Conservation (phyloP, 2,329 filamentous ascomycete species). For the Corynespora cassiicola region DNA sequence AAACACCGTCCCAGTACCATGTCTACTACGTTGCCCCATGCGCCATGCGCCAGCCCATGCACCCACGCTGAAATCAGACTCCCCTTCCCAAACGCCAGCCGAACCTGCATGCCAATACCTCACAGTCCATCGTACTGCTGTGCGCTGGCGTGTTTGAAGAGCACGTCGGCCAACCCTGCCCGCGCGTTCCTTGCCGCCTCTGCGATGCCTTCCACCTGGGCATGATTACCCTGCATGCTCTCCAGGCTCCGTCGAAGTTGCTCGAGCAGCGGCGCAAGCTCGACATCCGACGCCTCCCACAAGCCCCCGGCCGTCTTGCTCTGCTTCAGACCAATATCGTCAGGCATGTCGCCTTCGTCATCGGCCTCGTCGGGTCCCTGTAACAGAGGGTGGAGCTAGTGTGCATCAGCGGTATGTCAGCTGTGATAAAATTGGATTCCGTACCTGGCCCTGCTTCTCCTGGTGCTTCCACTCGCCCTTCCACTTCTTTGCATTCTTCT, state of each 20-base stretch:
- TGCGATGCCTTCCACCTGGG: conserved; percentile 43
- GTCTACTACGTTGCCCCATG: conserved; percentile 17
- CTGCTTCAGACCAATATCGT: conserved; percentile 37
- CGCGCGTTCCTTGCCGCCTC: conserved; percentile 35
- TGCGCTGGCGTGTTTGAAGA: conserved; percentile 39
- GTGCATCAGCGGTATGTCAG: conserved; percentile 22
- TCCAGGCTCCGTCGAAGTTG: conserved; percentile 47
- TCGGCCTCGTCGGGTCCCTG: conserved; percentile 19
- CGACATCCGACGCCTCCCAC: conserved; percentile 36
- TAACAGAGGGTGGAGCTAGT: conserved; percentile 44
- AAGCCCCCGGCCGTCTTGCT: conserved; percentile 20
- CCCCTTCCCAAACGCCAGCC: conserved; percentile 21
- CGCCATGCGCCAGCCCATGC: conserved; percentile 26
- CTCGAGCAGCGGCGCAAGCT: conserved; percentile 41
- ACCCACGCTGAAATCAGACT: conserved; percentile 20
- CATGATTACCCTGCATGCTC: conserved; percentile 46
- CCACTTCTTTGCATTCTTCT: conserved; percentile 36
- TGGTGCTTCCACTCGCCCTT: conserved; percentile 37
- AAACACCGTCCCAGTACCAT: conserved; percentile 22
- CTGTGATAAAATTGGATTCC: conserved; percentile 11
- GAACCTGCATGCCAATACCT: conserved; percentile 36
- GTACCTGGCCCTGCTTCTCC: conserved; percentile 36
- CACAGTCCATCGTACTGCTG: conserved; percentile 39
- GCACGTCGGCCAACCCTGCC: conserved; percentile 40
- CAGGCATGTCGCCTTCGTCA: conserved; percentile 31